Conservation (phyloP, 2,329 filamentous ascomycete genomes). For the Penicillium sp. region DNA sequence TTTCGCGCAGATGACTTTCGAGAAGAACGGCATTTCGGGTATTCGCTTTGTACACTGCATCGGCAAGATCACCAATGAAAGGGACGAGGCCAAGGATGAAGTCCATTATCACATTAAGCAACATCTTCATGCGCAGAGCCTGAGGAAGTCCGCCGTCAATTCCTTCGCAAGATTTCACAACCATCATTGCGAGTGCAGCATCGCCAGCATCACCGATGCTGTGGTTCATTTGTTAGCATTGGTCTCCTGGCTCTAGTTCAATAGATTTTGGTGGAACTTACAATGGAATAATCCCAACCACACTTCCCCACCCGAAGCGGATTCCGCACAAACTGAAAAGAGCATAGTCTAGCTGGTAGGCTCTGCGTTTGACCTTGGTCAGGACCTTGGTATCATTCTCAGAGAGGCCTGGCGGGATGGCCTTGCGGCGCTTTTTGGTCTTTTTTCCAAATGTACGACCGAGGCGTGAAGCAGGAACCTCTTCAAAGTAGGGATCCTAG, state of each 20-base stretch:
- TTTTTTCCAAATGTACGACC: slow-evolving; percentile 66
- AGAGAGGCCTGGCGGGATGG: slow-evolving; percentile 77
- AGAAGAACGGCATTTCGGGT: slow-evolving; percentile 48
- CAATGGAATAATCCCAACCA: slow-evolving; percentile 80
- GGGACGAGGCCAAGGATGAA: slow-evolving; percentile 52
- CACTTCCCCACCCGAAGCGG: slow-evolving; percentile 82
- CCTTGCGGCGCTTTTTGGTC: slow-evolving; percentile 79
- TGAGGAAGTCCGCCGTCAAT: slow-evolving; percentile 70
- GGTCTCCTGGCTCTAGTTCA: background rate
- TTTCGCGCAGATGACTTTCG: slow-evolving; percentile 45
- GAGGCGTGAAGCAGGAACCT: slow-evolving; percentile 70
- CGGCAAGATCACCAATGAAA: slow-evolving; percentile 49
- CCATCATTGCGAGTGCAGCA: slow-evolving; percentile 68
- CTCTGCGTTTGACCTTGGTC: slow-evolving; percentile 78
- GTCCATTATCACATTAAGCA: slow-evolving; percentile 66
- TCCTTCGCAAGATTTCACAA: slow-evolving; percentile 69
- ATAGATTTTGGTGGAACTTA: slow-evolving; percentile 50
- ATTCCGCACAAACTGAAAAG: slow-evolving; percentile 80
- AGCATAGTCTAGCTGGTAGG: slow-evolving; percentile 80
- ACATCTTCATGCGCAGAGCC: slow-evolving; percentile 66
- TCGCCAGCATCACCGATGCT: slow-evolving; percentile 76
- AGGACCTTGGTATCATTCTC: slow-evolving; percentile 77
- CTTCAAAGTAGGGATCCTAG: slow-evolving; percentile 88
- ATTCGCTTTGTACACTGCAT: slow-evolving; percentile 50
- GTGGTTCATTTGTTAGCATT: slow-evolving; percentile 5